Base-by-base conservation (phyloP, 441 rosid species). In the Euphorbia corollata region DNA sequence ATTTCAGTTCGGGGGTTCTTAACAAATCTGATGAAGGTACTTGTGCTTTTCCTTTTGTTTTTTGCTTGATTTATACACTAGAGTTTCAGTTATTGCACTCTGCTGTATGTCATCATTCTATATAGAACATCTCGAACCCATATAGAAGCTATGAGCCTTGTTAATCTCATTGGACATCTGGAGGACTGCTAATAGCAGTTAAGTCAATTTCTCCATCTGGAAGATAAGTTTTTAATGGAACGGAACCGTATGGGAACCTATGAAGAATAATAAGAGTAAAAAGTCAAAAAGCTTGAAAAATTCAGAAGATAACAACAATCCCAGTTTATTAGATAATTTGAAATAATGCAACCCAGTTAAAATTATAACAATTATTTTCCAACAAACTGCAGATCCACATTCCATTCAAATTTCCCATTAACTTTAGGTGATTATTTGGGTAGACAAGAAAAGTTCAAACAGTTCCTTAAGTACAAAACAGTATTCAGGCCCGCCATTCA, bases 1-100 rank as follows among this genome's bases (percentile, higher is more conserved):
- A 85, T 95, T 72, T 95, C 99, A 39, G 99, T 95, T 56, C 94
- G 97, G 48, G 97, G 98, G 58, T 95, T 95, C 83, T 80, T 95
- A 72, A 83, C 97, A 74, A 95, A 92, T 76, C 78, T 95, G 70
- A 92, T 95, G 99, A 95, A 95, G 99, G 96, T 90, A 83, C 80
- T 47, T 65, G 68, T 64, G 69, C 54, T 13, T 39, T 61, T 60
- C 54, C 54, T n/a, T 0, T 58, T 20, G 34, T 36, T 62, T 20
- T 62, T 68, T 16, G 10, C 38, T 61, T 38, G 30, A 64, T 71
- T 53, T 68, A 51, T 15, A 24, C 22, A 11, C 36, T 47, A 27
- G 53, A 38, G 48, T 50, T 59, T 59, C 10, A 43, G 23, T 13
- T 22, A 12, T 55, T 41, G 30, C 34, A 41, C 38, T n/a, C 32